Percentiles rank a stretch among this genome's conserved stretches.
Conservation (phyloP, 352 stramenopile genomes). For the Phytophthora hibernalis region DNA sequence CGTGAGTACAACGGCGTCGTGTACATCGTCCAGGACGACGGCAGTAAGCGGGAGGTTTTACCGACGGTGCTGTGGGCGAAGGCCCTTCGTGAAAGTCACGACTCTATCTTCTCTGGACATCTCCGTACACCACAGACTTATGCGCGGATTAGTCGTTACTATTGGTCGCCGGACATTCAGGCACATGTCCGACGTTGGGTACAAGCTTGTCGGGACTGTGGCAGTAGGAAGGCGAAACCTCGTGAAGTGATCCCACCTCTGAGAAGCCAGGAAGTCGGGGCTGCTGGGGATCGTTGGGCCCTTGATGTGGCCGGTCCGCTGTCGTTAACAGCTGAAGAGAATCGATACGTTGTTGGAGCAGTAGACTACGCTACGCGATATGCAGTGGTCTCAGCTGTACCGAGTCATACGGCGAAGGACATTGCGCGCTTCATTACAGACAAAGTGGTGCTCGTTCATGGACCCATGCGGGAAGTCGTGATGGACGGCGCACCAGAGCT, state of each 20-base stretch:
- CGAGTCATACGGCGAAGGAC: not conserved
- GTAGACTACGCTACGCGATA: too few relatives aligned
- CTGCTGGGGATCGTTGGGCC: conserved; percentile 23
- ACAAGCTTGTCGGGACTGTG: conserved; percentile 25
- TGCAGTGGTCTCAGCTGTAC: too few relatives aligned
- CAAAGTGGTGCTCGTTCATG: not conserved
- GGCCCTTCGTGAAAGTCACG: conserved; percentile 16
- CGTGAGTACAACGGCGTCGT: not conserved
- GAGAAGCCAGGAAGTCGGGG: conserved; percentile 6
- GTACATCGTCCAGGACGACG: not conserved
- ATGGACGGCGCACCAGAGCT: conserved; percentile 15
- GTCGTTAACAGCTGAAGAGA: not conserved
- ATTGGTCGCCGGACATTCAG: conserved; percentile 26
- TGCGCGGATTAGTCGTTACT: conserved; percentile 2
- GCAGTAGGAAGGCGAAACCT: conserved; percentile 17
- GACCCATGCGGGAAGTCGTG: not conserved
- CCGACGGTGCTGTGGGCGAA: conserved; percentile 13
- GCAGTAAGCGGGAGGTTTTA: conserved; percentile 12
- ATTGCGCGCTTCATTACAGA: conserved; percentile 1
- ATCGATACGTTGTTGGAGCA: conserved; percentile 21
- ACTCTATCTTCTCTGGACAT: conserved; percentile 22
- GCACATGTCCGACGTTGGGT: conserved; percentile 4
- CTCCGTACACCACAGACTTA: conserved; percentile 18
- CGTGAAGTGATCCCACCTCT: conserved; percentile 16
- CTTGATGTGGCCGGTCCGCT: too few relatives aligned